Evolutionary conservation across 129 eudicot genomes (phyloP).

Genomic region (Lactuca sativa): DNA sequence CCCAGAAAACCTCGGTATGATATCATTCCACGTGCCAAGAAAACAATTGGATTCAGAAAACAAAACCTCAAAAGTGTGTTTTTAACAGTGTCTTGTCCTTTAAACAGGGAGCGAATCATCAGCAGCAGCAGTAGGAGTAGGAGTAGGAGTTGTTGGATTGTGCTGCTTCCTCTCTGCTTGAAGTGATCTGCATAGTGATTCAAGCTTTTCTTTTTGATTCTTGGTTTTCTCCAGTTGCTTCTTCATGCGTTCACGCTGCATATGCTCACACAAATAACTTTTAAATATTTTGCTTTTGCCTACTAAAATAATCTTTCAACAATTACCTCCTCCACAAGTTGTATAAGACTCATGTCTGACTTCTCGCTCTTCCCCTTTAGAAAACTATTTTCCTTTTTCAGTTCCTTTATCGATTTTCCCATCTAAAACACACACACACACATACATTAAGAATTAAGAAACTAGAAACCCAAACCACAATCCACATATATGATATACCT

Average conservation of each 20-base stretch:
- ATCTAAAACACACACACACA: slow-evolving; percentile 69
- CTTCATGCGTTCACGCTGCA: slow-evolving; percentile 89
- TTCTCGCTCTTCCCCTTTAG: slow-evolving; percentile 85
- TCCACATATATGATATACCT: slow-evolving; percentile 42
- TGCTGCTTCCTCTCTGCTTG: slow-evolving; percentile 91
- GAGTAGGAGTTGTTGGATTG: slow-evolving; percentile 19
- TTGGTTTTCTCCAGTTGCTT: slow-evolving; percentile 85
- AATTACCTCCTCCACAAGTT: slow-evolving; percentile 91
- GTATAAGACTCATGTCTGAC: slow-evolving; percentile 80
- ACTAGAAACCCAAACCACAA: too few species aligned
- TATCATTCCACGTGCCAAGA: too few species aligned
- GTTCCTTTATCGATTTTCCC: slow-evolving; percentile 86
- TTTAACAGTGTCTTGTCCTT: not conserved
- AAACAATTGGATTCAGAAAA: slow-evolving; percentile 18
- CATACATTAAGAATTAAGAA: not conserved
- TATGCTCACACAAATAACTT: slow-evolving; percentile 12
- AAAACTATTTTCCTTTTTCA: slow-evolving; percentile 83
- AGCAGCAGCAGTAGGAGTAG: not conserved
- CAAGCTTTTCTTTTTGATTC: slow-evolving; percentile 90
- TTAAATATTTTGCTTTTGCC: not conserved
- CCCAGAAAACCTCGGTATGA: too few species aligned
- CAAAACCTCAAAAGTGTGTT: slow-evolving; percentile 13
- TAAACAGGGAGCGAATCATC: slow-evolving; percentile 37
- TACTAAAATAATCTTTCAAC: not conserved
- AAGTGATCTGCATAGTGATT: slow-evolving; percentile 83